These are phyloP conservation scores for Boletellus sp. DNA, from an alignment of 768 basidiomycete genomes.

Conservation along the genomic window DNA sequence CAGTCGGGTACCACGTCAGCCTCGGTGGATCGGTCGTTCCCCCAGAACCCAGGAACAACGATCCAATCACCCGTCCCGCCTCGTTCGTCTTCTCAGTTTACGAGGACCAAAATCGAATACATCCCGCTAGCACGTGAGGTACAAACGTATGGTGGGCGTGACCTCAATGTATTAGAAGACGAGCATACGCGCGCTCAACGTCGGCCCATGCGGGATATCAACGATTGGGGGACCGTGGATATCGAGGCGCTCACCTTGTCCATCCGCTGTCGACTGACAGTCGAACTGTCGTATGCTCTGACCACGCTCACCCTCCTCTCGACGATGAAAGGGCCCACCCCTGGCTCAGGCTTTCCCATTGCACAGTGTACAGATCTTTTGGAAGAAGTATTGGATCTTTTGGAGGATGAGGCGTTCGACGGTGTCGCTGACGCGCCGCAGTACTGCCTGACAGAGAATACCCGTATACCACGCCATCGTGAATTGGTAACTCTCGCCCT, in stretches of 20 bases:
- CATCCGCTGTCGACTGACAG: constrained; percentile 76
- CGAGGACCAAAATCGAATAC: constrained; percentile 85
- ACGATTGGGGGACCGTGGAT: constrained; percentile 87
- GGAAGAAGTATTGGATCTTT: constrained; percentile 81
- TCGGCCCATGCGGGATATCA: constrained; percentile 64
- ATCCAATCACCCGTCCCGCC: constrained; percentile 30
- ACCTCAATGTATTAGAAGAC: constrained; percentile 61
- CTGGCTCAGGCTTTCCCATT: constrained; percentile 65
- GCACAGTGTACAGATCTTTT: constrained; percentile 73
- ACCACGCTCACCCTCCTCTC: constrained; percentile 83
- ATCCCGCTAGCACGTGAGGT: constrained; percentile 74
- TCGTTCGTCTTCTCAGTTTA: constrained; percentile 46
- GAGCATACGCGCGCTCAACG: constrained; percentile 52
- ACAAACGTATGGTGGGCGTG: constrained; percentile 77
- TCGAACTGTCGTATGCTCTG: constrained; percentile 86
- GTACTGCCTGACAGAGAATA: constrained; percentile 26
- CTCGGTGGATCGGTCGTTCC: constrained; percentile 15
- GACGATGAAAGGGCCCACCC: constrained; percentile 65
- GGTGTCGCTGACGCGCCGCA: constrained; percentile 35
- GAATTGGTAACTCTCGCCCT: constrained; percentile 57
- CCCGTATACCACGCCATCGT: constrained; percentile 56
- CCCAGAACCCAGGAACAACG: constrained; percentile 26
- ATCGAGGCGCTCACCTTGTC: constrained; percentile 94
- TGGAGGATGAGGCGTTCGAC: constrained; percentile 79
- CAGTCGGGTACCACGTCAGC: constrained; percentile 19